Base-by-base conservation (phyloP, 345 rosid species). In the Eucalyptus regnans region DNA sequence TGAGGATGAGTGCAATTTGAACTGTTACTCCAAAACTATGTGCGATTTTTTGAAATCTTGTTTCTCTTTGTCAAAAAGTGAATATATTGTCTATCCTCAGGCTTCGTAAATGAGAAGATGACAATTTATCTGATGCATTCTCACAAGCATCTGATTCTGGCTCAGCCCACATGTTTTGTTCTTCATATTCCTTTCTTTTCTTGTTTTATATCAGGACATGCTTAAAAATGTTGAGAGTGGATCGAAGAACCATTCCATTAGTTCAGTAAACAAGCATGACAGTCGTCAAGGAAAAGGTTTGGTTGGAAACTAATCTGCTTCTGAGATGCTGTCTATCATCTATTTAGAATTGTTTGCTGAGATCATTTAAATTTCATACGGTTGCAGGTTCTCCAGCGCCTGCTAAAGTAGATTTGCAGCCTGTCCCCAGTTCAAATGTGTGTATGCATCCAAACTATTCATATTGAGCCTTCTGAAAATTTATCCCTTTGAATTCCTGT, bases 361-460 rank as follows among this genome's bases (percentile, higher is more conserved):
- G 56, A 52, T 80, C 29, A 64, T 88, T 88, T 15, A 43, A 17
- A 41, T 88, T 90, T 87, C 48, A 18, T 86, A 49, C 31, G 49
- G 86, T 88, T 89, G 89, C 94, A 95, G 96, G 89, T 88, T 50
- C 62, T 87, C 86, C 66, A 58, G 90, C 86, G 37, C 86, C 88
- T 8, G 90, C 92, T 76, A 90, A 62, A 79, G 87, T 86, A 85
- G 89, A 81, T 86, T 80, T 22, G 56, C 90, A n/a, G 80, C 92
- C 93, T 87, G 54, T 51, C 87, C 58, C 90, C 54, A 87, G 60
- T 62, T 51, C 46, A 86, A 93, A 90, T 90, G 98, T 96, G 91
- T n/a, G 94, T 60, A n/a, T 76, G 84, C 84, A 76, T 76, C 84
- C 84, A 76, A 37, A 76, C 15, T 41, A 76, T 41, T 41, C 16